Evolutionary conservation across 306 rosid genomes (phyloP), one percentile per base, ranked within the genome.

Genomic region (Cicer bijugum): DNA sequence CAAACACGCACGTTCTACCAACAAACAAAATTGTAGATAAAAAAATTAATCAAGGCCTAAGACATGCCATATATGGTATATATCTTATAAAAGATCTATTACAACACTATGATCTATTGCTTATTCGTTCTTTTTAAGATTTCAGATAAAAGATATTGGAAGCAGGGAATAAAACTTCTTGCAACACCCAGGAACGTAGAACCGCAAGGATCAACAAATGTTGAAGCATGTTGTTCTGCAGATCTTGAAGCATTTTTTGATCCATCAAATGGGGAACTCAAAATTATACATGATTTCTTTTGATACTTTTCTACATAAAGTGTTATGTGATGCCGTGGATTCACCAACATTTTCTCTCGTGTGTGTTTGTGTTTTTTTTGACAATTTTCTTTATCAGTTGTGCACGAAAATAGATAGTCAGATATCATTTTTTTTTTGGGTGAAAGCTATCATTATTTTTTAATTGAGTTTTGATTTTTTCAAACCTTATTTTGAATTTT

Each of bases 91-190:
- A 72, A 47, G 17, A 51, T n/a, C 14, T 61, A 40, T 42, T 33
- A 61, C 64, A 37, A 9, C 52, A 35, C 12, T 11, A 4, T 57
- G 53, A 59, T 59, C 59, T 37, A 12, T 78, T 61, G 61, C 61
- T 77, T 68, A 80, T 53, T 57, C 19, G 55, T 64, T 51, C 70
- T 35, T 74, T 57, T 71, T 46, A 59, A 58, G 75, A 60, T 73
- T 81, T 72, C 92, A 93, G 98, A 89, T 78, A 89, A 84, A 59
- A 91, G 96, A 81, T 83, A 84, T 43, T 93, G 97, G 98, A 93
- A 93, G 82, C 97, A 93, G 80, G 98, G 97, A 77, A 86, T 93
- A 50, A 91, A 88, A 94, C 96, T 93, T 82, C 83, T 93, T 50
- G 83, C 85, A 37, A 75, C 85, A 33, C 97, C 98, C 10, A 88